A percentile compares a stretch with the other conserved stretches of the same genome.
Conservation (phyloP, 495 filamentous ascomycete genomes). For the Aspergillus heteromorphus region DNA sequence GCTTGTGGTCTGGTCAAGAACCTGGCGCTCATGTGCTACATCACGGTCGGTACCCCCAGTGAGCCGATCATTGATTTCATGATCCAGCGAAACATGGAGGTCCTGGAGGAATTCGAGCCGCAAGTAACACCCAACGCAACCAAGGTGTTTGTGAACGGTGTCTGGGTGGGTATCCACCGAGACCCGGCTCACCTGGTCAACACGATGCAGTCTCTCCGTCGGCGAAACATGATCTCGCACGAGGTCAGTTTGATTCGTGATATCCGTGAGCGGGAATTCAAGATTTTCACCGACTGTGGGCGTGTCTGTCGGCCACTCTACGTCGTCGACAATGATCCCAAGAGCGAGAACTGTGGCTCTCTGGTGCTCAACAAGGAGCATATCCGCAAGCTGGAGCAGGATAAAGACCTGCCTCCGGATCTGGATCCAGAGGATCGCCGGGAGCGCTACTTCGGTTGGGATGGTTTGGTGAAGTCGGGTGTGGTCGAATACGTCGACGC, state of each 20-base stretch:
- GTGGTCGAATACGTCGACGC: constrained; percentile 94
- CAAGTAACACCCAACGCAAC: constrained; percentile 83
- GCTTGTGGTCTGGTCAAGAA: constrained; percentile 99
- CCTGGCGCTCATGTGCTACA: constrained; percentile 93
- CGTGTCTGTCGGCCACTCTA: constrained; percentile 90
- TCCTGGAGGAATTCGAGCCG: constrained; percentile 93
- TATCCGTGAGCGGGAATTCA: constrained; percentile 95
- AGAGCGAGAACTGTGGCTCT: constrained; percentile 64
- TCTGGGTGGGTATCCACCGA: constrained; percentile 86
- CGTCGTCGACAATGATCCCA: constrained; percentile 73
- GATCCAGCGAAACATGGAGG: constrained; percentile 88
- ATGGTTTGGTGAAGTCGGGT: constrained; percentile 71
- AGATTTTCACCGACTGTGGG: constrained; percentile 95
- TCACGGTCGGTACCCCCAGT: constrained; percentile 85
- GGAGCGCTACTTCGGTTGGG: constrained; percentile 75
- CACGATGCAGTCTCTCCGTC: constrained; percentile 69
- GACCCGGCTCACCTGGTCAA: constrained; percentile 75
- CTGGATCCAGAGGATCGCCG: constrained; percentile 51
- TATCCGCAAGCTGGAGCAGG: constrained; percentile 60
- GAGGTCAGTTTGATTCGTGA: constrained; percentile 93
- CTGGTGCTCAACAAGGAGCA: constrained; percentile 81
- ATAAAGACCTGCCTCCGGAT: constrained; percentile 56
- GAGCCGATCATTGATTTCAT: constrained; percentile 93
- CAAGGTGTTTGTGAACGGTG: constrained; percentile 96
- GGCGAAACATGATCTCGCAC: constrained; percentile 70